phyloP scores from a whole-genome alignment of 495 filamentous ascomycete genomes.

The Podospora pseudopauciseta region DNA sequence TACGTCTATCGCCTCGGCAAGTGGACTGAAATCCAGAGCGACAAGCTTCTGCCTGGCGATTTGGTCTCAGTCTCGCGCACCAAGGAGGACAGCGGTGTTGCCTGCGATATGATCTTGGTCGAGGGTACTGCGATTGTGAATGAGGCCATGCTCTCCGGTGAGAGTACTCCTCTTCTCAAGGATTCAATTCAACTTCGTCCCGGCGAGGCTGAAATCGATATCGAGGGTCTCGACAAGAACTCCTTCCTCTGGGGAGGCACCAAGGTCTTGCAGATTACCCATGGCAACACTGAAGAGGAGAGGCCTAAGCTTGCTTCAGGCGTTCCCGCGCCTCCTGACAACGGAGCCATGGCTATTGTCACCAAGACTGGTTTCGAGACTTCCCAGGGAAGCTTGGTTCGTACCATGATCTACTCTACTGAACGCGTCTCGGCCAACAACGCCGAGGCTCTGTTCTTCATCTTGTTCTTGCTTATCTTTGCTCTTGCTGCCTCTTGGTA shows the following conservation, averaged over 20 bases:
- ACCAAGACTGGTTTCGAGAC: conserved; percentile 99
- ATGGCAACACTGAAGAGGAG: conserved; percentile 71
- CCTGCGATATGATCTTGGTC: conserved; percentile 93
- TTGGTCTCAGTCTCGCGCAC: conserved; percentile 90
- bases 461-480: conserved; percentile 93
- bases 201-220: conserved; percentile 75
- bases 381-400: conserved; percentile 92
- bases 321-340: conserved; percentile 73
- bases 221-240: conserved; percentile 92
- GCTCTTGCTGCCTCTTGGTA: conserved; percentile 99
- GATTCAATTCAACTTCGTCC: conserved; percentile 93
- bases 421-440: conserved; percentile 98
- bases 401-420: conserved; percentile 99
- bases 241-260: conserved; percentile 95
- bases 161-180: conserved; percentile 95
- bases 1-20: conserved; percentile 81
- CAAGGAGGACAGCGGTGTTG: conserved; percentile 95
- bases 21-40: conserved; percentile 87
- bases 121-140: conserved; percentile 97
- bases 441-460: conserved; percentile 89
- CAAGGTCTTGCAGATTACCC: conserved; percentile 93
- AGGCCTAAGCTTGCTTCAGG: conserved; percentile 64
- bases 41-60: conserved; percentile 94
- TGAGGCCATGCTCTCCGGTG: conserved; percentile 97
- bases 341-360: conserved; percentile 89